Conservation (phyloP, 106 monocot species). For the Dioscorea alata region DNA sequence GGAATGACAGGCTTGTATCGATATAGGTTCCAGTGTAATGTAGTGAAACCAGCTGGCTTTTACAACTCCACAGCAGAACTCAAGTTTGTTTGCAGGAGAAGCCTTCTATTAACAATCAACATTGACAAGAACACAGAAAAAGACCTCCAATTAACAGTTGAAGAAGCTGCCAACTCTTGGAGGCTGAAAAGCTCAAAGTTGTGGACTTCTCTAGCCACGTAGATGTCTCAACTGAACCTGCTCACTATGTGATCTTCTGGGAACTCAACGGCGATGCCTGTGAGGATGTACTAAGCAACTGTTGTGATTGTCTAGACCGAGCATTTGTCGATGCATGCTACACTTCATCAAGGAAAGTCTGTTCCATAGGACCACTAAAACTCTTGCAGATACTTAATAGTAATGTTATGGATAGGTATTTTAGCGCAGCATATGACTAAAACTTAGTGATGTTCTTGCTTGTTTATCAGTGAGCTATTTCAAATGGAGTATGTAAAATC, state of each 20-base stretch:
- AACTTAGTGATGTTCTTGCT: slow-evolving; percentile 38
- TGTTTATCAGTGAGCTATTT: too few species aligned
- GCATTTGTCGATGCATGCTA: slow-evolving; percentile 72
- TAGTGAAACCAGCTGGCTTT: too few species aligned
- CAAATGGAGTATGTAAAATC: too few species aligned
- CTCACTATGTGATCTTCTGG: slow-evolving; percentile 86
- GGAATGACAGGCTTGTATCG: too few species aligned
- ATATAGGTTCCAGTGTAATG: too few species aligned
- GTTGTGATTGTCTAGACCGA: slow-evolving; percentile 62
- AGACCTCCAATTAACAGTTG: slow-evolving; percentile 70
- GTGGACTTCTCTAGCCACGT: slow-evolving; percentile 81
- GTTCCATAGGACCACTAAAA: slow-evolving; percentile 60
- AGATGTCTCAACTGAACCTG: slow-evolving; percentile 52
- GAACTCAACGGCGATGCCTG: slow-evolving; percentile 54
- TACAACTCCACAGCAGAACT: too few species aligned
- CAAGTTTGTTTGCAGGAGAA: too few species aligned
- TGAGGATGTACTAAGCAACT: slow-evolving; percentile 48
- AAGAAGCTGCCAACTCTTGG: slow-evolving; percentile 49
- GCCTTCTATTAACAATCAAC: too few species aligned
- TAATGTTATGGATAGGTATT: too few species aligned
- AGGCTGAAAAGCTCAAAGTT: slow-evolving; percentile 61
- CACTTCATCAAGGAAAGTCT: slow-evolving; percentile 42
- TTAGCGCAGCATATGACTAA: too few species aligned
- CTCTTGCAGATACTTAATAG: too few species aligned
- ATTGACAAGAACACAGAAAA: slow-evolving; percentile 95